Evolutionary conservation across 768 basidiomycete genomes (phyloP), one percentile per base, ranked within the genome.

Genomic region (Mycena indigotica): DNA sequence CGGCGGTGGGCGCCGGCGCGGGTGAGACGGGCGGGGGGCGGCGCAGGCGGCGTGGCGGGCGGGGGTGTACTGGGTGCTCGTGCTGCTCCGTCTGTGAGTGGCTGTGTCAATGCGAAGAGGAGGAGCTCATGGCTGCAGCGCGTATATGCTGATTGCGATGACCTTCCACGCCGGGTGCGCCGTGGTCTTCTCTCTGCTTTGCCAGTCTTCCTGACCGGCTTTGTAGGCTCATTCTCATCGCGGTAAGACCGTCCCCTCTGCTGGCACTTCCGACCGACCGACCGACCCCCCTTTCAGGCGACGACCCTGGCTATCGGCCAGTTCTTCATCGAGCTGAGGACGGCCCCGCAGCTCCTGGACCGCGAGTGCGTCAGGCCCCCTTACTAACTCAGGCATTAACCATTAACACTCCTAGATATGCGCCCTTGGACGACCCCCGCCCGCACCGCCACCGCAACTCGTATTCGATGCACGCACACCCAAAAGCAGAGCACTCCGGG

Each of bases 141-240:
- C 81, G 58, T 90, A 89, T 65, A 89, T 91, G 87, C 77, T 91
- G 16, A 74, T 86, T 51, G 80, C 84, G 24, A 89, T 89, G 87
- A 83, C 87, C 21, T 83, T 86, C 60, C 82, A 88, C 53, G 55
- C 83, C n/a, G 81, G 85, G 88, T 89, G 66, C 70, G 87, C n/a
- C n/a, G n/a, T n/a, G n/a, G n/a, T n/a, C n/a, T n/a, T n/a, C n/a
- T n/a, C n/a, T n/a, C n/a, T n/a, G n/a, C n/a, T n/a, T n/a, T n/a
- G n/a, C n/a, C n/a, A n/a, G n/a, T n/a, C n/a, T n/a, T n/a, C n/a
- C n/a, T n/a, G n/a, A n/a, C n/a, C n/a, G 19, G 16, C 49, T 21
- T 28, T 40, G 29, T 45, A 85, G 84, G 30, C 66, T 86, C 24
- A 75, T 87, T 28, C 53, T 83, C 35, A 69, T 81, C 24, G 77